phyloP scores from a whole-genome alignment of 2,329 filamentous ascomycete genomes.

The Diaporthe helianthi region DNA sequence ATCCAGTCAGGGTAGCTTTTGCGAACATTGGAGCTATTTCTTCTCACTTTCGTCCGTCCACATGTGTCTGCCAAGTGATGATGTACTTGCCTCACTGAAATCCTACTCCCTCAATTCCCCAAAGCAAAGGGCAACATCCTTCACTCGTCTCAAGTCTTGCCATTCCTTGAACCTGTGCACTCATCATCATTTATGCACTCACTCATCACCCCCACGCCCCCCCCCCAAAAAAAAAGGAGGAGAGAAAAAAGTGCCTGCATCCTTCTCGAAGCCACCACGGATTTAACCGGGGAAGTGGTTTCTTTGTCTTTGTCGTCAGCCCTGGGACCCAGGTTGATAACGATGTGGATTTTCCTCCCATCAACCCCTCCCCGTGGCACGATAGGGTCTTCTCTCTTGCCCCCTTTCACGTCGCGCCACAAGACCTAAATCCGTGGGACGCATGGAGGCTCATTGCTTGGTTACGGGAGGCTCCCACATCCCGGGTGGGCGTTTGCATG shows the following conservation, averaged over 20 bases:
- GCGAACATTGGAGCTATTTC: background rate
- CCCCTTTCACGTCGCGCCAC: background rate
- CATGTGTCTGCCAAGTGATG: background rate
- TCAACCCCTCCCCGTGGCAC: background rate
- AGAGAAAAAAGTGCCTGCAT: background rate
- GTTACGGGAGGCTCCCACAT: slow-evolving; percentile 7
- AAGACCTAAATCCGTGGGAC: background rate
- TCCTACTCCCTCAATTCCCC: background rate
- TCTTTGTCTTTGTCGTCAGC: background rate
- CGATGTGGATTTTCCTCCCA: background rate
- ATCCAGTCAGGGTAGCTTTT: slow-evolving; percentile 11
- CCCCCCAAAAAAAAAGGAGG: too few species aligned
- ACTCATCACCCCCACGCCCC: too few species aligned
- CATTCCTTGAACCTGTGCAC: background rate
- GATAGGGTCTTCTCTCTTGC: too few species aligned
- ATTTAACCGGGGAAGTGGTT: background rate
- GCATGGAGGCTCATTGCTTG: background rate
- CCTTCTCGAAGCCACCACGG: background rate
- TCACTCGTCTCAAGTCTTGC: background rate
- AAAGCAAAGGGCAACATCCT: background rate
- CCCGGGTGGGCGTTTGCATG: background rate
- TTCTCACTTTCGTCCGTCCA: background rate
- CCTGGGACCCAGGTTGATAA: background rate
- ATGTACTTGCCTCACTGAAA: background rate
- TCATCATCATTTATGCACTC: too few species aligned